Percentiles rank a stretch among this genome's conserved stretches.
Evolutionary conservation across 441 rosid genomes (phyloP).

Genomic region (Gossypium trilobum): DNA sequence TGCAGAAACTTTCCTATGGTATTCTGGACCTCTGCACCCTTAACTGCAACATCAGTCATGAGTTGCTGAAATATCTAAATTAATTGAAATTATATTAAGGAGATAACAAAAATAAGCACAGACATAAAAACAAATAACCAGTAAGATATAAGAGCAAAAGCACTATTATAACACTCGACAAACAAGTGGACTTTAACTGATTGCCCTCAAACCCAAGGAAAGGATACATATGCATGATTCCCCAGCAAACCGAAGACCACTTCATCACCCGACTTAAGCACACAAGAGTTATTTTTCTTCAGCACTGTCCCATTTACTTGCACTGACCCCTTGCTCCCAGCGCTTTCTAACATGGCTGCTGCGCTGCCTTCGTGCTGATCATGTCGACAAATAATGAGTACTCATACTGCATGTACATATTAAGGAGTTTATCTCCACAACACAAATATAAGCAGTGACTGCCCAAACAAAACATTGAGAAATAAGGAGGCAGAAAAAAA

Average conservation of each 20-base stretch:
- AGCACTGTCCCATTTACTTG: slow-evolving; percentile 59
- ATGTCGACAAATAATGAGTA: slow-evolving; percentile 70
- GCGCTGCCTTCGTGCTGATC: slow-evolving; percentile 70
- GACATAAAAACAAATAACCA: slow-evolving; percentile 2
- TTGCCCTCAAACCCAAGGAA: slow-evolving; percentile 8
- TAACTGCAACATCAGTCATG: slow-evolving; percentile 34
- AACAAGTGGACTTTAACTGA: background rate
- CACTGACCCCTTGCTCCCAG: slow-evolving; percentile 68
- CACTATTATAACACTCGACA: background rate
- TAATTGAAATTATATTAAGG: slow-evolving; percentile 22
- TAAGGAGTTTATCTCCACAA: slow-evolving; percentile 50
- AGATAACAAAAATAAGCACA: slow-evolving; percentile 13
- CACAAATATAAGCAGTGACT: slow-evolving; percentile 19
- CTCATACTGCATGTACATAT: slow-evolving; percentile 52
- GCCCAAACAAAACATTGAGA: background rate
- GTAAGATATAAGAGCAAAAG: background rate
- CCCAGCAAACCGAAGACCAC: slow-evolving; percentile 53
- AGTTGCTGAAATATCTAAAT: slow-evolving; percentile 58
- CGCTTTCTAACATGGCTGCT: slow-evolving; percentile 62
- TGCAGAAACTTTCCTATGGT: slow-evolving; percentile 46
- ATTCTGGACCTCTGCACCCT: slow-evolving; percentile 44
- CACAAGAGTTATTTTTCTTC: slow-evolving; percentile 37
- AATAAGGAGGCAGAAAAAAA: background rate
- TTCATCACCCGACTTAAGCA: slow-evolving; percentile 77
- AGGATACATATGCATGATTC: slow-evolving; percentile 87